These are phyloP conservation scores for Artemisia argyi DNA, from an alignment of 129 eudicot species.

Conservation along the genomic window DNA sequence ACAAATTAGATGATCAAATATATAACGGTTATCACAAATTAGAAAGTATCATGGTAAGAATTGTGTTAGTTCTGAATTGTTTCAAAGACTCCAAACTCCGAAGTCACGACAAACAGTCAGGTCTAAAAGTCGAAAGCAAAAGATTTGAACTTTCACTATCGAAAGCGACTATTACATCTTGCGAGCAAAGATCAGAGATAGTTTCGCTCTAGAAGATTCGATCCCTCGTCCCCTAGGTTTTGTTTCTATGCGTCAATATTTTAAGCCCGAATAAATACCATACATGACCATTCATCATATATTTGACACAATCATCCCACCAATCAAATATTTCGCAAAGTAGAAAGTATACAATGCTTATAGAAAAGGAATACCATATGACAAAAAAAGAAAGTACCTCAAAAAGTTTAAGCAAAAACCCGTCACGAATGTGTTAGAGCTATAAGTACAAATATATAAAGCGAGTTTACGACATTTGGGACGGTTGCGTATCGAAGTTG, in stretches of 20 bases:
- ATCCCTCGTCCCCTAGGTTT: not conserved
- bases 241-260: not conserved
- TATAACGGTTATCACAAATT: no score
- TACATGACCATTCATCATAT: not conserved
- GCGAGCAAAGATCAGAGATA: not conserved
- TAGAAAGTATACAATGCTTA: not conserved
- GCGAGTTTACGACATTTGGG: not conserved
- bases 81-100: not conserved
- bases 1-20: no score
- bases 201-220: not conserved
- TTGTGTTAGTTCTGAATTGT: not conserved
- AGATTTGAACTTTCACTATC: not conserved
- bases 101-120: not conserved
- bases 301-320: not conserved
- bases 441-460: conserved; percentile 17
- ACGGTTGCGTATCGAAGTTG: conserved; percentile 11
- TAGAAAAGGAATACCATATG: not conserved
- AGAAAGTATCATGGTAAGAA: no score
- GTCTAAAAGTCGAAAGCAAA: not conserved
- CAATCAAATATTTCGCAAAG: not conserved
- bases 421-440: conserved; percentile 7
- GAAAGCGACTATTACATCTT: not conserved
- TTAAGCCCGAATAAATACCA: not conserved
- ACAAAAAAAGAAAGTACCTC: conserved; percentile 21
- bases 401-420: conserved; percentile 10